Evolutionary conservation across 164 flowering plant species (phyloP).

Genomic region (Annona cherimola): DNA sequence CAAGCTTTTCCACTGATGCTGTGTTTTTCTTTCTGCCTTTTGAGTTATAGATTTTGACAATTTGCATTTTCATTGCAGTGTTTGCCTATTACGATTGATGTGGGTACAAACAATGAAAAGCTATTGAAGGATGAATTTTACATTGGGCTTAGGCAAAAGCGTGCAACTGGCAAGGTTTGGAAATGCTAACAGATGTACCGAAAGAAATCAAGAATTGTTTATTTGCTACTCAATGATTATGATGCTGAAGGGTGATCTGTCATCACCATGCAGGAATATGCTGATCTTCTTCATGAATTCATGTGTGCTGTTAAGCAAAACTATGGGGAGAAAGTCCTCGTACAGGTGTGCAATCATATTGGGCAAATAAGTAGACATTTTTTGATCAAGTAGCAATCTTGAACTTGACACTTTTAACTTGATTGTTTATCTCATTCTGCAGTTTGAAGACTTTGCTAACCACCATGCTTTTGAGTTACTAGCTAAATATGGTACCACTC

Average conservation of each 20-base stretch:
- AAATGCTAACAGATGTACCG: not conserved
- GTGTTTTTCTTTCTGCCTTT: not conserved
- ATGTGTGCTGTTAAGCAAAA: constrained; percentile 86
- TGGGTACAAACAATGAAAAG: constrained; percentile 82
- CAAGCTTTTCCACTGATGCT: not conserved
- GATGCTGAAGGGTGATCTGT: not conserved
- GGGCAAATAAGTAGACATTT: not conserved
- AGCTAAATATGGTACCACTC: constrained; percentile 56
- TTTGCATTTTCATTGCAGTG: constrained; percentile 41
- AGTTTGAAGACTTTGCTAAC: constrained; percentile 96
- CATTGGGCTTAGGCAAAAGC: constrained; percentile 71
- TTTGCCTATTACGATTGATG: constrained; percentile 87
- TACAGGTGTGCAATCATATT: constrained; percentile 49
- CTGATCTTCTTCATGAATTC: constrained; percentile 72
- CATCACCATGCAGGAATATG: constrained; percentile 51
- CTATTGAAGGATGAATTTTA: constrained; percentile 82
- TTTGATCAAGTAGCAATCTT: not conserved
- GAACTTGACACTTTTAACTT: not conserved
- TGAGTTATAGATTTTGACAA: not conserved
- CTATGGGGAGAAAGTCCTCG: constrained; percentile 82
- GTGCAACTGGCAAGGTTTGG: constrained; percentile 76
- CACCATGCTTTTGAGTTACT: constrained; percentile 83
- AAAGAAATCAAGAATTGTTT: not conserved
- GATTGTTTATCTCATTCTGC: constrained; percentile 13
- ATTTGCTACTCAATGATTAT: not conserved